phyloP scores from a whole-genome alignment of 1,284 basidiomycete genomes.

The Leucoagaricus sp. region DNA sequence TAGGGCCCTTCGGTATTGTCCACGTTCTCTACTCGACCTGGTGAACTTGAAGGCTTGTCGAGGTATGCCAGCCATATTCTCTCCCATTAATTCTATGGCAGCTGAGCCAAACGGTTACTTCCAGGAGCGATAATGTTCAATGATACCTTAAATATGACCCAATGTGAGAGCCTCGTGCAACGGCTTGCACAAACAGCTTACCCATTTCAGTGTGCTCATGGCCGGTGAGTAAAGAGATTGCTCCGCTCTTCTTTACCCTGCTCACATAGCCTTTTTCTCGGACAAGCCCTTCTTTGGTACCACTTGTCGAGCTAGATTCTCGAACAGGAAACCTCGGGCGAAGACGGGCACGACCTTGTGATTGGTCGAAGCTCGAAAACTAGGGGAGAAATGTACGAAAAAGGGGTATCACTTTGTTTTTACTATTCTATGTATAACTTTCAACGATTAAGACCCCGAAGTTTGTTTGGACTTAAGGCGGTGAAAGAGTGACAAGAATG shows the following conservation, averaged over 20 bases:
- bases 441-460: slow-evolving; percentile 5
- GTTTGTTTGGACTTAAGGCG: neutral
- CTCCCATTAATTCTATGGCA: slow-evolving; percentile 1
- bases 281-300: slow-evolving; percentile 39
- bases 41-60: slow-evolving; percentile 93
- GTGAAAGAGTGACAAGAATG: slow-evolving; percentile 10
- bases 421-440: slow-evolving; percentile 8
- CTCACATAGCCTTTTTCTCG: slow-evolving; percentile 12
- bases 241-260: neutral
- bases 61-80: slow-evolving; percentile 47
- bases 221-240: slow-evolving; percentile 51
- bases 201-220: slow-evolving; percentile 96
- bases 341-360: slow-evolving; percentile 2
- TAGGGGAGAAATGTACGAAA: slow-evolving; percentile 6
- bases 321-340: slow-evolving; percentile 10
- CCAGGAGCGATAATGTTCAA: slow-evolving; percentile 97
- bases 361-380: slow-evolving; percentile 13
- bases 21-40: slow-evolving; percentile 75
- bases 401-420: slow-evolving; percentile 10
- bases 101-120: slow-evolving; percentile 10
- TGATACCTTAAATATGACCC: slow-evolving; percentile 67
- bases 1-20: slow-evolving; percentile 75
- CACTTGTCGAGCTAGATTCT: slow-evolving; percentile 26
- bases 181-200: slow-evolving; percentile 72
- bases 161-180: slow-evolving; percentile 70